phyloP scores from a whole-genome alignment of 2,329 filamentous ascomycete species.

The Fusarium chuoi region DNA sequence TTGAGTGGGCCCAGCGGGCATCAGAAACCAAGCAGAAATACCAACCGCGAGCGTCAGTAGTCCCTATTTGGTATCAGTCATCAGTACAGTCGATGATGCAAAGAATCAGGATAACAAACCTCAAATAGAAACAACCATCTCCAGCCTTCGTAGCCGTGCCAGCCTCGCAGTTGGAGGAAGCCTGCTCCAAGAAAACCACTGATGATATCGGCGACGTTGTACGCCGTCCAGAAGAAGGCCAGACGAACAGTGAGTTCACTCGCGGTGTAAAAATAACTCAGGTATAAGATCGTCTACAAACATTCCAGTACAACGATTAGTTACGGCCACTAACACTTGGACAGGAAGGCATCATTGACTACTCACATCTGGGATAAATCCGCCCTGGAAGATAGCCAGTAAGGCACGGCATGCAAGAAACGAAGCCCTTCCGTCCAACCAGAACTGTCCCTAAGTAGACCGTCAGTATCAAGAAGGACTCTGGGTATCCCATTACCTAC shows the following conservation, averaged over 20 bases:
- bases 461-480: not conserved
- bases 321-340: too few relatives aligned
- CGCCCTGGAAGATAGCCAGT: not conserved
- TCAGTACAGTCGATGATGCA: rapidly evolving
- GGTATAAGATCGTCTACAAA: not conserved
- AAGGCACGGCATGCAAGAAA: not conserved
- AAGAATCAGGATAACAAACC: not conserved
- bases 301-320: not conserved
- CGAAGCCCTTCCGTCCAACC: not conserved
- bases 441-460: not conserved
- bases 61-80: not conserved
- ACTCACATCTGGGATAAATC: not conserved
- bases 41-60: not conserved
- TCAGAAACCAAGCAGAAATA: not conserved
- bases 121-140: not conserved
- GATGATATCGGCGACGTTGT: not conserved
- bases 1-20: not conserved
- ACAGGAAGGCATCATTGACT: rapidly evolving
- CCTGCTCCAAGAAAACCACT: not conserved
- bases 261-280: not conserved
- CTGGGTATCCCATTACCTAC: not conserved
- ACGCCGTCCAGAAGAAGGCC: not conserved
- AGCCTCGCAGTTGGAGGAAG: not conserved
- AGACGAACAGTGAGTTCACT: not conserved
- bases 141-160: not conserved